A percentile compares a stretch with the other conserved stretches of the same genome.
These are phyloP conservation scores for Moringa oleifera DNA, from an alignment of 345 rosid genomes.

Conservation along the genomic window DNA sequence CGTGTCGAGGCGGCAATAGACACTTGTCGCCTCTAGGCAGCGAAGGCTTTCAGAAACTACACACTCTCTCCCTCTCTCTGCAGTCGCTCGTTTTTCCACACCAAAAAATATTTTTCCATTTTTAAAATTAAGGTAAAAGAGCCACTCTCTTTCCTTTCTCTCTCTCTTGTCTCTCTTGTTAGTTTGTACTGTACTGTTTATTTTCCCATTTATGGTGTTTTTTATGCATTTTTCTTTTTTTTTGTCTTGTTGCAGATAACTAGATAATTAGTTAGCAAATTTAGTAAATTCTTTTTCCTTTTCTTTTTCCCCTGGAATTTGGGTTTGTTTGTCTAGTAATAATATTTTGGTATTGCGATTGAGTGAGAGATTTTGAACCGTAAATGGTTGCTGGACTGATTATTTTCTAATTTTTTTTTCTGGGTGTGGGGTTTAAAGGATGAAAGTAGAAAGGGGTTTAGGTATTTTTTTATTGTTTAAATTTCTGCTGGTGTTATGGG, in stretches of 20 bases:
- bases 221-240: not conserved
- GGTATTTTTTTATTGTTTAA: too few species aligned
- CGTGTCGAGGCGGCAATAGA: slow-evolving; percentile 57
- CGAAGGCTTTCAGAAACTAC: slow-evolving; percentile 27
- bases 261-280: not conserved
- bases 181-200: not conserved
- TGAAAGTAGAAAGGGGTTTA: not conserved
- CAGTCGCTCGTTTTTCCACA: slow-evolving; percentile 12
- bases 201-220: not conserved
- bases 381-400: not conserved
- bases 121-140: slow-evolving; percentile 22
- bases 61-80: slow-evolving; percentile 16
- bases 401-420: not conserved
- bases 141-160: too few species aligned
- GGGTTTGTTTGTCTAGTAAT: not conserved
- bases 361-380: not conserved
- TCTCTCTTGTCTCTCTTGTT: not conserved
- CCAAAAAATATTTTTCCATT: slow-evolving; percentile 1
- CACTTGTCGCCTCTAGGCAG: slow-evolving; percentile 77
- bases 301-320: not conserved
- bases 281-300: not conserved
- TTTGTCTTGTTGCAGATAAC: not conserved
- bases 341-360: too few species aligned
- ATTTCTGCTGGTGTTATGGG: not conserved
- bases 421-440: not conserved